These are phyloP conservation scores for Lasiodiplodia sp. DNA, from an alignment of 2,329 filamentous ascomycete genomes.

Conservation along the genomic window DNA sequence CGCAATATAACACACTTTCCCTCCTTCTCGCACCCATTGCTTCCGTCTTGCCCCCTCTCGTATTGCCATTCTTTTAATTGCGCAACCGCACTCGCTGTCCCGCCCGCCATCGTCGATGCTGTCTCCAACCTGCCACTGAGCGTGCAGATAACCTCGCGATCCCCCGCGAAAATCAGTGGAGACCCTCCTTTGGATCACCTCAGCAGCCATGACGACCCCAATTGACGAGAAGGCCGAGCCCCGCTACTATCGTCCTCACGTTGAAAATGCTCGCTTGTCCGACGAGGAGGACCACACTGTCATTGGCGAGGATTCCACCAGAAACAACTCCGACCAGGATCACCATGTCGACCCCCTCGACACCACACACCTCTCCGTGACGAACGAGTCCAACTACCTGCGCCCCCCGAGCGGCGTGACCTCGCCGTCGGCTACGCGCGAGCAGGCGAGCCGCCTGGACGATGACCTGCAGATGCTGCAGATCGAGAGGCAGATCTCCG, in stretches of 20 bases:
- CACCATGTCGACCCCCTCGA: constrained; percentile 8
- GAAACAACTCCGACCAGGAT: constrained; percentile 37
- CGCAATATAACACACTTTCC: constrained; percentile 26
- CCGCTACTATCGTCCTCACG: constrained; percentile 41
- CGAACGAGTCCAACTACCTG: constrained; percentile 55
- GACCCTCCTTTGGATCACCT: neutral
- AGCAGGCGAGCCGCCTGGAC: constrained; percentile 66
- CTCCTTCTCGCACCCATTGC: neutral
- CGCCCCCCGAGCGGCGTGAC: constrained; percentile 36
- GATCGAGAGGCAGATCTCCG: constrained; percentile 66
- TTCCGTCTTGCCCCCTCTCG: constrained; percentile 8
- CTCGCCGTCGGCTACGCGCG: constrained; percentile 65
- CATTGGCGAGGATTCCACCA: constrained; percentile 44
- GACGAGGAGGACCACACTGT: constrained; percentile 46
- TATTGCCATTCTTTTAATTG: constrained; percentile 9
- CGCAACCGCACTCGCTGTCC: constrained; percentile 9
- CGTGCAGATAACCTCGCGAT: constrained; percentile 24
- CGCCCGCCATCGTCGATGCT: constrained; percentile 6
- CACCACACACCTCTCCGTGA: constrained; percentile 29
- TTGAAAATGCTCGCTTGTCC: constrained; percentile 37
- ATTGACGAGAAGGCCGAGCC: constrained; percentile 47
- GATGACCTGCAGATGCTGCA: constrained; percentile 72
- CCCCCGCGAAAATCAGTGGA: constrained; percentile 30
- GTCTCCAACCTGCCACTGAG: neutral
- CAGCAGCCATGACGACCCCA: constrained; percentile 44